Base-by-base conservation (phyloP, 225 moss, liverwort and hornwort genomes). In the Pseudoscleropodium purum region DNA sequence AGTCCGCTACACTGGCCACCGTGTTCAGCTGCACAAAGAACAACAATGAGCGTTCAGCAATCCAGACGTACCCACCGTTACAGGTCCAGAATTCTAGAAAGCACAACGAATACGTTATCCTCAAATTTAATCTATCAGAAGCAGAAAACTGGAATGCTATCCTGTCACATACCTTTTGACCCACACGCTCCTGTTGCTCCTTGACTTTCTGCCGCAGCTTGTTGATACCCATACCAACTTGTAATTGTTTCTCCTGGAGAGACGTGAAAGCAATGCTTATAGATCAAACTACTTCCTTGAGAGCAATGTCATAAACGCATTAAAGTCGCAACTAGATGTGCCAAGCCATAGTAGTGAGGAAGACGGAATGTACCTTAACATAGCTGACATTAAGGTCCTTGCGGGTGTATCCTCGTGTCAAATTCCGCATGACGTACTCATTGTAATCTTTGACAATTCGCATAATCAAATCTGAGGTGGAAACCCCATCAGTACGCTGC, bases 361-460 rank as follows among this genome's bases (percentile, higher is more conserved):
- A 75, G 62, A 24, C 31, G n/a, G 37, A 85, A 60, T 60, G 84
- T 73, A 97, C 99, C 97, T 99, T 99, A 16, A 99, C 99, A 85
- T 99, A 99, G 90, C 99, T 97, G 82, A 99, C 97, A 88, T 96
- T 96, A 52, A 99, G 96, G 82, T 99, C 99, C 89, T 99, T 97
- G 89, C 99, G 95, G 34, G 97, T 94, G 85, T 99, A 99, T 81
- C 99, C 99, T 85, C 99, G 95, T 24, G 99, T 96, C 94, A 99
- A 84, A 92, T 99, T 99, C 56, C 99, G 92, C 99, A 99, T 96
- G 51, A 99, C 99, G 91, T 99, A 99, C 59, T 96, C 91, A 79
- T 99, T 99, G n/a, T 99, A 99, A 92, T 99, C 99, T 90, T 97
- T 99, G 16, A 99, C 97, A 62, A 99, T 99, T 79, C 99, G 95